Evolutionary conservation across 257 asterid genomes (phyloP).

Genomic region (Solanum megistacrolobum): DNA sequence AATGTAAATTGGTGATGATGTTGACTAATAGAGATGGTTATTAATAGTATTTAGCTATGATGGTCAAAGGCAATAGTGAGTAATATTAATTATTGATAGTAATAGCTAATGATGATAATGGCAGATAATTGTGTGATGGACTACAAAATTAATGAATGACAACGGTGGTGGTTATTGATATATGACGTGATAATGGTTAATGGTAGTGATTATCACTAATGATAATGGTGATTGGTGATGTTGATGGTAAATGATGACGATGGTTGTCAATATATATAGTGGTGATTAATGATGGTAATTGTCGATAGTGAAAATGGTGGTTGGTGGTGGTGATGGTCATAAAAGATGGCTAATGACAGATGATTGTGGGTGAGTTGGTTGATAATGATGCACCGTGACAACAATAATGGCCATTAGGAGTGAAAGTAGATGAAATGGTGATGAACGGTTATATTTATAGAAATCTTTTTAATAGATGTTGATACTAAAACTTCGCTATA

Average conservation of each 20-base stretch:
- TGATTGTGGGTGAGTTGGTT: neutral
- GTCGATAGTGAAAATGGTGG: fast-evolving
- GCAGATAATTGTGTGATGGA: neutral
- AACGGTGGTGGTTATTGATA: neutral
- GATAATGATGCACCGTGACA: no score
- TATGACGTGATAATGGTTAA: neutral
- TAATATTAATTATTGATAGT: neutral
- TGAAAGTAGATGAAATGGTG: neutral
- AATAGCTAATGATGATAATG: fast-evolving
- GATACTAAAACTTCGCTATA: neutral
- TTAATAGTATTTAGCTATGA: neutral
- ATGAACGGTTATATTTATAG: neutral
- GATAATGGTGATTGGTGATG: neutral
- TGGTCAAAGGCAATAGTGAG: neutral
- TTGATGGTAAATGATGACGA: neutral
- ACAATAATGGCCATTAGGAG: no score
- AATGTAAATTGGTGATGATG: neutral
- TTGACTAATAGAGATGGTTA: neutral
- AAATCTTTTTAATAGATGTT: neutral
- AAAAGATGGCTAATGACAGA: neutral
- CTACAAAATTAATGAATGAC: neutral
- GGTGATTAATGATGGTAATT: neutral
- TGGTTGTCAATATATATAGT: neutral
- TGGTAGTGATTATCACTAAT: neutral
- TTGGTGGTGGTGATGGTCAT: neutral